Evolutionary conservation across 176 grass and related monocot genomes (phyloP).

Genomic region (Hsuehochloa calcarea): DNA sequence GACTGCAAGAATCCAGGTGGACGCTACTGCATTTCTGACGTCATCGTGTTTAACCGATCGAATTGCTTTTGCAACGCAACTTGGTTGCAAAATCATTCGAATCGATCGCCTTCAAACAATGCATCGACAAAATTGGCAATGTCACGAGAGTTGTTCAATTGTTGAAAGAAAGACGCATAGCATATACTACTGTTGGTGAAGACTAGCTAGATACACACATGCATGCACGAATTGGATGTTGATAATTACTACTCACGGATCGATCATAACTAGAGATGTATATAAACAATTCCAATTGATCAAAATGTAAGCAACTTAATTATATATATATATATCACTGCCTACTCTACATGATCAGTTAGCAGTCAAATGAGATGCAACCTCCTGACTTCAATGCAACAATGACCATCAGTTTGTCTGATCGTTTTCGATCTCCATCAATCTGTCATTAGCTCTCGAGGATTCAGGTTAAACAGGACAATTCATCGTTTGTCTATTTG

Average conservation of each 20-base stretch:
- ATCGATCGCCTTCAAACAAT: neutral
- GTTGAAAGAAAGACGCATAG: neutral
- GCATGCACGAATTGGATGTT: neutral
- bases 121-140: neutral
- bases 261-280: too few relatives aligned
- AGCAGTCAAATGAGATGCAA: neutral
- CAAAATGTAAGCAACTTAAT: neutral
- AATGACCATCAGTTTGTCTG: too few relatives aligned
- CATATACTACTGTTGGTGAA: neutral
- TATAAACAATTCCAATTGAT: neutral
- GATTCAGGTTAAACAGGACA: neutral
- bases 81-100: neutral
- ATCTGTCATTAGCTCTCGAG: neutral
- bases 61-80: neutral
- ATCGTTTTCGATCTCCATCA: neutral
- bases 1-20: too few relatives aligned
- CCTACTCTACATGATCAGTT: neutral
- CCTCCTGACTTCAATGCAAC: neutral
- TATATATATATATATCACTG: neutral
- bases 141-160: neutral
- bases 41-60: neutral
- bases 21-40: neutral
- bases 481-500: slow-evolving; percentile 9
- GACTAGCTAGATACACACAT: neutral
- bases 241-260: too few relatives aligned